phyloP scores from a whole-genome alignment of 495 filamentous ascomycete species.

The Podospora pseudocomata region DNA sequence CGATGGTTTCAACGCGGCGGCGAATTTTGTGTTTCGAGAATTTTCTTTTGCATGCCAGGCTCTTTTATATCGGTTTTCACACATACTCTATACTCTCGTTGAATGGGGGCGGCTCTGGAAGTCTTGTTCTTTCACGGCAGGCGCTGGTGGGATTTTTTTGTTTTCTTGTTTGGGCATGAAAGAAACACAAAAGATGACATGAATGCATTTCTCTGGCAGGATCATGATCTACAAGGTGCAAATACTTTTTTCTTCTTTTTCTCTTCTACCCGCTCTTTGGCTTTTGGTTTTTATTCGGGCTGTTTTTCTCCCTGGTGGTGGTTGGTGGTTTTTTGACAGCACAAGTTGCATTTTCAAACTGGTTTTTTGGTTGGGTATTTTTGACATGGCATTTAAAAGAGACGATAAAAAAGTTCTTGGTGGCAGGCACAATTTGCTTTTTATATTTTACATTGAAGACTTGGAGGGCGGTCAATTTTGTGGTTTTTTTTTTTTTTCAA shows the following conservation, averaged over 20 bases:
- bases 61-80: constrained; percentile 4
- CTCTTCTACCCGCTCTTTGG: neutral
- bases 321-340: neutral
- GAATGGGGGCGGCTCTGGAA: constrained; percentile 5
- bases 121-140: constrained; percentile 3
- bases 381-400: constrained; percentile 12
- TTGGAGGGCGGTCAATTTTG: neutral
- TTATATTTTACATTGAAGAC: neutral
- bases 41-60: constrained; percentile 7
- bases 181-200: neutral
- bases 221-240: neutral
- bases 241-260: neutral
- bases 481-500: neutral
- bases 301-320: neutral
- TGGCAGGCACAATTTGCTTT: neutral
- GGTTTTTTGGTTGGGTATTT: neutral
- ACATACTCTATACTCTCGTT: neutral
- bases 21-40: constrained; percentile 4
- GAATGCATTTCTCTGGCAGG: neutral
- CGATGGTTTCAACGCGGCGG: constrained; percentile 6
- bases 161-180: neutral
- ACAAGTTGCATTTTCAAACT: neutral
- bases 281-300: neutral
- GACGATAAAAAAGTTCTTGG: constrained; percentile 12
- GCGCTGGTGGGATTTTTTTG: constrained; percentile 17